Conservation (phyloP, 1,139 yeast genomes). For the Nakaseomyces glabratus region DNA sequence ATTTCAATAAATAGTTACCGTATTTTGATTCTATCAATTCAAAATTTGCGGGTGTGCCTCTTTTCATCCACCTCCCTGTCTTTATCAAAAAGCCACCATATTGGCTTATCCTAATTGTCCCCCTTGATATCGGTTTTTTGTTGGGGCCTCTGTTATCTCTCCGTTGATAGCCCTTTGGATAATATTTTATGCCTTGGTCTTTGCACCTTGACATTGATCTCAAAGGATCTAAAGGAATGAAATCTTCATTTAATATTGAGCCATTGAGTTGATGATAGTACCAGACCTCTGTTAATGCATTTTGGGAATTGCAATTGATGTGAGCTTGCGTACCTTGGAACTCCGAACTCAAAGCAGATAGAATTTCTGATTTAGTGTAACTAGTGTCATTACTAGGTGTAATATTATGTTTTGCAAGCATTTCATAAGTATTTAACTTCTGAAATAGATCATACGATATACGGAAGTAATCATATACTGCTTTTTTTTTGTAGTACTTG, state of each 20-base stretch:
- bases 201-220: constrained; percentile 52
- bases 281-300: constrained; percentile 81
- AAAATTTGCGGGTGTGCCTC: constrained; percentile 83
- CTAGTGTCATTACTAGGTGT: constrained; percentile 53
- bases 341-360: constrained; percentile 49
- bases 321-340: constrained; percentile 55
- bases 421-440: constrained; percentile 60
- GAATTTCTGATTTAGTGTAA: constrained; percentile 57
- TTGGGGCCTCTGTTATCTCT: constrained; percentile 14
- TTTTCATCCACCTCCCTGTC: constrained; percentile 74
- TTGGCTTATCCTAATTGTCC: constrained; percentile 45
- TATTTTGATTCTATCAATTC: constrained; percentile 45
- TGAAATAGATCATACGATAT: constrained; percentile 57
- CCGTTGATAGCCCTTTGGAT: constrained; percentile 56
- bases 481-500: constrained; percentile 35
- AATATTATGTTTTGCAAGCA: constrained; percentile 60
- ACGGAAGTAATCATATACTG: constrained; percentile 72
- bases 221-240: constrained; percentile 56
- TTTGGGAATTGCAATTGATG: constrained; percentile 59
- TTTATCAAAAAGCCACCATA: constrained; percentile 68
- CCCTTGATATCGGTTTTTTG: constrained; percentile 29
- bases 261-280: constrained; percentile 77
- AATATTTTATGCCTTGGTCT: constrained; percentile 55
- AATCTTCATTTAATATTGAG: constrained; percentile 56
- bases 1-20: constrained; percentile 61